Percentiles rank a stretch among this genome's conserved stretches.
phyloP scores from a whole-genome alignment of 2,329 filamentous ascomycete genomes.

The Grosmannia serpens region DNA sequence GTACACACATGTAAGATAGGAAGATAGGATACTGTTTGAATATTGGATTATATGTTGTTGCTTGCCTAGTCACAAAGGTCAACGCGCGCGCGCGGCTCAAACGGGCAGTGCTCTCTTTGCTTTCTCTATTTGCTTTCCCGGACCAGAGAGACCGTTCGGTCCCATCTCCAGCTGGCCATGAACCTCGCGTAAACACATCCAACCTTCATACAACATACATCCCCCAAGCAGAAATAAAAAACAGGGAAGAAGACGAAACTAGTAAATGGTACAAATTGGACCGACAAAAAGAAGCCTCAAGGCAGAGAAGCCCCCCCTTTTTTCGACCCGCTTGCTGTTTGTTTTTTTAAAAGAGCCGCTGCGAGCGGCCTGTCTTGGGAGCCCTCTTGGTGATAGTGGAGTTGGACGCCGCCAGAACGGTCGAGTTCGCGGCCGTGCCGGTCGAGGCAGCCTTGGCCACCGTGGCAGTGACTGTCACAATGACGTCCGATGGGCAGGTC shows the following conservation, averaged over 20 bases:
- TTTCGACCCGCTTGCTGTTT: not conserved
- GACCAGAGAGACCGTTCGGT: not conserved
- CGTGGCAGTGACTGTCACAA: not conserved
- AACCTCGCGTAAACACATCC: not conserved
- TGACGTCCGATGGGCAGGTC: not conserved
- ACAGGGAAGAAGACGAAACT: not conserved
- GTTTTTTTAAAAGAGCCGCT: not conserved
- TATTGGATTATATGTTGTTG: too few relatives aligned
- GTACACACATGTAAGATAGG: too few relatives aligned
- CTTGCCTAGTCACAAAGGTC: too few relatives aligned
- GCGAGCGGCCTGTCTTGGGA: not conserved
- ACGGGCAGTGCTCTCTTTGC: not conserved
- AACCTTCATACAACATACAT: not conserved
- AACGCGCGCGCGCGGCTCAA: not conserved
- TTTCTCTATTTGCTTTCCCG: not conserved
- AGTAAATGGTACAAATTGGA: not conserved
- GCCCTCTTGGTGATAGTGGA: not conserved
- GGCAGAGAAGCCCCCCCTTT: not conserved
- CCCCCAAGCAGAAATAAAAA: not conserved
- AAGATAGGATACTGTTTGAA: too few relatives aligned
- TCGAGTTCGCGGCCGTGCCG: not conserved
- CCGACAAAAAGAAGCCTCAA: not conserved
- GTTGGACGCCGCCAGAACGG: not conserved
- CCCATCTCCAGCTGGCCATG: not conserved
- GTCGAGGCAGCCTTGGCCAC: not conserved